These are phyloP conservation scores for Tylopilus plumbeoviolaceoides DNA, from an alignment of 768 basidiomycete genomes.

Conservation along the genomic window DNA sequence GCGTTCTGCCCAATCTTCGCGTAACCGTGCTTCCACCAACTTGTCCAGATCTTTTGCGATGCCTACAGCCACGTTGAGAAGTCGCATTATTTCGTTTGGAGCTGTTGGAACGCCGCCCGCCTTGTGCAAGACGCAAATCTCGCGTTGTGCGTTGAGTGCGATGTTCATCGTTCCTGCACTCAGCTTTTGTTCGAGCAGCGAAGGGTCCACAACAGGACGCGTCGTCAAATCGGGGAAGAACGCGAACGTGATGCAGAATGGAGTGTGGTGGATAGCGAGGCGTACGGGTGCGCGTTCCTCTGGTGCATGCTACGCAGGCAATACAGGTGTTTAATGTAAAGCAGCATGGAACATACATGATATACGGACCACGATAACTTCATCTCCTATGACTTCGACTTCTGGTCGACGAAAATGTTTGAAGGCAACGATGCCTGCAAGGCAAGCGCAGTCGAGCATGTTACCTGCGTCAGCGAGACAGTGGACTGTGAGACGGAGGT, in stretches of 20 bases:
- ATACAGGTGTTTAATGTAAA: neutral
- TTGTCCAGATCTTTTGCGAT: slow-evolving; percentile 68
- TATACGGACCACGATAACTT: slow-evolving; percentile 76
- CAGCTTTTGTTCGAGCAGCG: slow-evolving; percentile 70
- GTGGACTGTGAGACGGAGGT: slow-evolving; percentile 83
- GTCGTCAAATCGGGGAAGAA: slow-evolving; percentile 57
- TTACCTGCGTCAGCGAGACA: slow-evolving; percentile 91
- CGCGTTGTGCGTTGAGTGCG: slow-evolving; percentile 87
- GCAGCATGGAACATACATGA: neutral
- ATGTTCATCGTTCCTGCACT: slow-evolving; percentile 69
- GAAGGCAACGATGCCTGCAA: slow-evolving; percentile 89
- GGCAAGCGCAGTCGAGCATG: slow-evolving; percentile 89
- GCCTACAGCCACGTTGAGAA: slow-evolving; percentile 65
- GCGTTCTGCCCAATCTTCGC: slow-evolving; percentile 65
- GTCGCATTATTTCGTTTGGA: slow-evolving; percentile 65
- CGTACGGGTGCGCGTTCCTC: slow-evolving; percentile 87
- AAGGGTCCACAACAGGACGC: slow-evolving; percentile 73
- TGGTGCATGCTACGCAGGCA: slow-evolving; percentile 62
- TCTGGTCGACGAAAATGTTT: slow-evolving; percentile 91
- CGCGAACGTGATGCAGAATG: slow-evolving; percentile 91
- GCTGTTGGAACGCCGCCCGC: slow-evolving; percentile 83
- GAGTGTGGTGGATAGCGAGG: slow-evolving; percentile 88
- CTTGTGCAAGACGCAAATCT: slow-evolving; percentile 91
- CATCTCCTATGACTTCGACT: slow-evolving; percentile 89
- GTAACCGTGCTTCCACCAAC: slow-evolving; percentile 61